Evolutionary conservation across 441 rosid species (phyloP).

Genomic region (Sinapis alba): DNA sequence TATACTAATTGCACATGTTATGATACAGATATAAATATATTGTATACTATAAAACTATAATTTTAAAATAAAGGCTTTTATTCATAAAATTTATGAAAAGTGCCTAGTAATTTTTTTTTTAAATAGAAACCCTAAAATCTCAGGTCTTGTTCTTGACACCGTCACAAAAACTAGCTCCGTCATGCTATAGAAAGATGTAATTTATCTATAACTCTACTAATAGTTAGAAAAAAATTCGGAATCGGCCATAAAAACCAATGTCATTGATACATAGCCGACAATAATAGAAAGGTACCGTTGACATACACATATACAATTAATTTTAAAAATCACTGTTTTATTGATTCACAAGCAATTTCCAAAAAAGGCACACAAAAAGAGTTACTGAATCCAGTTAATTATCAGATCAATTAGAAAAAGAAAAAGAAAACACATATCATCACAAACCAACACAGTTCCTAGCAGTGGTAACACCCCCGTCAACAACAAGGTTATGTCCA

Average conservation of each 20-base stretch:
- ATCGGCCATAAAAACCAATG: background rate
- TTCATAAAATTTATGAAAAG: no score
- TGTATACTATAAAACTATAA: no score
- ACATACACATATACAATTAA: background rate
- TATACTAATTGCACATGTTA: no score
- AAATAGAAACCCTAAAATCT: no score
- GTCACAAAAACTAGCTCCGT: background rate
- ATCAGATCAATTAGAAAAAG: constrained; percentile 6
- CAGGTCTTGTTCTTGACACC: no score
- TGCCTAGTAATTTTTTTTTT: no score
- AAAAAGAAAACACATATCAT: background rate
- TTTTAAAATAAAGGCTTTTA: no score
- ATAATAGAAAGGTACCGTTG: background rate
- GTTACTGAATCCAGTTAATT: constrained; percentile 24
- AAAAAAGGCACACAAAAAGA: background rate
- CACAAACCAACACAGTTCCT: constrained; percentile 83
- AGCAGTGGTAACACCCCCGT: constrained; percentile 80
- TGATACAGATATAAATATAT: no score
- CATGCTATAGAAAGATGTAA: background rate
- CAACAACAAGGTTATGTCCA: constrained; percentile 92
- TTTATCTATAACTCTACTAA: no score
- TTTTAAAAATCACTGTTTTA: constrained; percentile 16
- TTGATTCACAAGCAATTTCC: constrained; percentile 13
- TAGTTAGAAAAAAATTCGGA: background rate
- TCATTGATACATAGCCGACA: background rate